Evolutionary conservation across 2,329 filamentous ascomycete genomes (phyloP).

Genomic region (Alternaria arborescens): DNA sequence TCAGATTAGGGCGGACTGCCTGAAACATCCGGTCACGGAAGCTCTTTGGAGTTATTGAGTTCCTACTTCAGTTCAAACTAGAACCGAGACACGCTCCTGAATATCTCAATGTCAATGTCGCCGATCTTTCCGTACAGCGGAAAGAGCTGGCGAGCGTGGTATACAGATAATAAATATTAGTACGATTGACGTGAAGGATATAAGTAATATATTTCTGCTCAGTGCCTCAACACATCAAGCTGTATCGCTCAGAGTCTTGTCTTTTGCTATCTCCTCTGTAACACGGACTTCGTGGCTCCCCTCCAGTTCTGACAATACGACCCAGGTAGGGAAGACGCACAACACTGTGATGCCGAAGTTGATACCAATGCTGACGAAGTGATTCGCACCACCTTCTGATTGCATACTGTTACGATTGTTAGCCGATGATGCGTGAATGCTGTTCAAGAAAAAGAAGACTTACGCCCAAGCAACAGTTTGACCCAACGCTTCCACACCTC

Average conservation of each 20-base stretch:
- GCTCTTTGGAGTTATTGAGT: too few species aligned
- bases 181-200: neutral
- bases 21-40: too few species aligned
- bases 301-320: constrained; percentile 44
- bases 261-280: constrained; percentile 20
- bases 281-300: constrained; percentile 41
- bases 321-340: constrained; percentile 46
- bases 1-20: too few species aligned
- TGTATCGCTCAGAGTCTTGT: constrained; percentile 2
- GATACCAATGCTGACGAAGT: constrained; percentile 48
- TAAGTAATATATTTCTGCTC: neutral
- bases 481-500: constrained; percentile 46
- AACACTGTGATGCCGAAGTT: constrained; percentile 47
- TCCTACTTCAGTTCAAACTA: too few species aligned
- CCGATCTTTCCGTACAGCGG: neutral
- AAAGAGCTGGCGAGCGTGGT: neutral
- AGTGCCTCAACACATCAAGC: neutral
- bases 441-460: constrained; percentile 11
- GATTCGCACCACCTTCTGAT: constrained; percentile 46
- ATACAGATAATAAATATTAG: neutral
- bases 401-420: constrained; percentile 39
- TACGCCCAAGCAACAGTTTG: constrained; percentile 50
- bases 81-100: too few species aligned
- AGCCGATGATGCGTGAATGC: constrained; percentile 4
- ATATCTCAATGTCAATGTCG: too few species aligned